These are phyloP conservation scores for Xylariaceae sp. DNA, from an alignment of 2,329 filamentous ascomycete genomes.

Conservation along the genomic window DNA sequence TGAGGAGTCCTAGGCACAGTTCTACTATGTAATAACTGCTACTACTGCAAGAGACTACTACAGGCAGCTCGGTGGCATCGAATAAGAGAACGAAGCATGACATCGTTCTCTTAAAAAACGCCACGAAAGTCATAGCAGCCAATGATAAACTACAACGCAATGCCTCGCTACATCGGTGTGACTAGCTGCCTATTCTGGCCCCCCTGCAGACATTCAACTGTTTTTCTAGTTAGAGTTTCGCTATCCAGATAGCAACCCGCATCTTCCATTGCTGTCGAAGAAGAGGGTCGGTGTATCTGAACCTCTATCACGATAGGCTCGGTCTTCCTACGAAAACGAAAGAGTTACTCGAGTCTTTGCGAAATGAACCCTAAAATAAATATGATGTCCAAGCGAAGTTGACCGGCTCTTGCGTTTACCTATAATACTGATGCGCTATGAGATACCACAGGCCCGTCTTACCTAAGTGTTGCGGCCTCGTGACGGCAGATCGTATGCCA, in stretches of 20 bases:
- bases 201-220: too few relatives aligned
- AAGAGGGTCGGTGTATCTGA: background rate
- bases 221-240: too few relatives aligned
- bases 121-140: too few relatives aligned
- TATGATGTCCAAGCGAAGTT: background rate
- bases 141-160: too few relatives aligned
- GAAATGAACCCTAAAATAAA: background rate
- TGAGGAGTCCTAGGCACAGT: background rate
- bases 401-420: conserved; percentile 2
- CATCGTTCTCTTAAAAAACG: background rate
- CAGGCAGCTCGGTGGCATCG: conserved; percentile 18
- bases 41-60: background rate
- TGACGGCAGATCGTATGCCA: conserved; percentile 23
- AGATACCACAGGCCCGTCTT: conserved; percentile 16
- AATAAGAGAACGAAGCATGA: conserved; percentile 1
- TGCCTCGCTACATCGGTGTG: too few relatives aligned
- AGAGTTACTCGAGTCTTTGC: background rate
- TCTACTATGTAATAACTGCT: too few relatives aligned
- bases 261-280: too few relatives aligned
- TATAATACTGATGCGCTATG: conserved; percentile 16
- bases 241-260: too few relatives aligned
- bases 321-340: background rate
- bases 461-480: conserved; percentile 19
- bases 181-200: too few relatives aligned
- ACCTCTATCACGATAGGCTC: background rate